These are phyloP conservation scores for Dendrobium officinale DNA, from an alignment of 106 monocot genomes.

Conservation along the genomic window DNA sequence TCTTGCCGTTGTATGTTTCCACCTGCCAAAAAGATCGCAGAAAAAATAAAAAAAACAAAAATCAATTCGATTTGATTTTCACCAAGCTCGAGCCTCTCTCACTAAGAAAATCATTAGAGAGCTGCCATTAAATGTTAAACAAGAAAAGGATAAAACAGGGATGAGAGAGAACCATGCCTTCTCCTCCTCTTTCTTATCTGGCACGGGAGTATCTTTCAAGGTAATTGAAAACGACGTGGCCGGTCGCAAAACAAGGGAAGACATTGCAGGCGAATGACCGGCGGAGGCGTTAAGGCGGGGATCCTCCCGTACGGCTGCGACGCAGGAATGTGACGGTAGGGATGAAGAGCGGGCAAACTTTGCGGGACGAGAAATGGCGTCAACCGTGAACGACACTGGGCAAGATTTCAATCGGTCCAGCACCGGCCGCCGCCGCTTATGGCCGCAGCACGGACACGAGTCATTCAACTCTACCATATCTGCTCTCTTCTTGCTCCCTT, in stretches of 20 bases:
- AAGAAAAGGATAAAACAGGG: background rate
- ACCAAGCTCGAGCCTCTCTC: background rate
- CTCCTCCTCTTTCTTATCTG: background rate
- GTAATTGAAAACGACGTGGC: background rate
- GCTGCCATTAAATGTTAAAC: background rate
- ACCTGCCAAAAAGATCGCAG: background rate
- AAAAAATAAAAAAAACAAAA: background rate
- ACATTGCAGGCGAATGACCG: background rate
- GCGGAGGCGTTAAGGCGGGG: background rate
- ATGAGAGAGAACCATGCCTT: background rate
- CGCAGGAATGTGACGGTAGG: background rate
- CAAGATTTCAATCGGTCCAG: background rate
- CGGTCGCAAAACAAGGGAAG: background rate
- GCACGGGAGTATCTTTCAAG: background rate
- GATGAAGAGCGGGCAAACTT: background rate
- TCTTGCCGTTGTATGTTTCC: background rate
- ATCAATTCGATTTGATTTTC: background rate
- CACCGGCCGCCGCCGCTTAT: background rate
- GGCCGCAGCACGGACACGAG: background rate
- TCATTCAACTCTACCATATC: background rate
- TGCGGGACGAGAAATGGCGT: background rate
- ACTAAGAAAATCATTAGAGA: background rate
- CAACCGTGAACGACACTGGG: background rate
- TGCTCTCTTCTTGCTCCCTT: background rate
- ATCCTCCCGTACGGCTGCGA: background rate